Percentiles rank a stretch among this genome's conserved stretches.
phyloP scores from a whole-genome alignment of 768 basidiomycete species.

The Panellus pusillus region DNA sequence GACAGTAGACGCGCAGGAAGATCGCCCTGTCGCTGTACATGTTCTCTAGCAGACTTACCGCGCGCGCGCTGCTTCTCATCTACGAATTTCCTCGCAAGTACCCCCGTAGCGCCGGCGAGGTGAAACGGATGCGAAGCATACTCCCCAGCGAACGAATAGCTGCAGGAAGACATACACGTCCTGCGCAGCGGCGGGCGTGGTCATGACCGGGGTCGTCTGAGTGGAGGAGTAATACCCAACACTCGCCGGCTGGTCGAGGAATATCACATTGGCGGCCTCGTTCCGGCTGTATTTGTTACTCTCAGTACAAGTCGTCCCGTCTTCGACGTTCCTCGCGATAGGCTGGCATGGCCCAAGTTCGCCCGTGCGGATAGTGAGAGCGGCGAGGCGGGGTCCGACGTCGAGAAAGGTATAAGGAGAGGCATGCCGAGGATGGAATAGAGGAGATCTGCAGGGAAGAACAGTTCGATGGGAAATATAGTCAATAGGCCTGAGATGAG shows the following conservation, averaged over 20 bases:
- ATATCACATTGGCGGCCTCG: conserved; percentile 69
- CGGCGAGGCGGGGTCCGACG: conserved; percentile 84
- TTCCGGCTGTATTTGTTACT: conserved; percentile 86
- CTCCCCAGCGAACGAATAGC: conserved; percentile 69
- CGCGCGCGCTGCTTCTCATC: conserved; percentile 64
- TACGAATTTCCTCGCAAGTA: conserved; percentile 52
- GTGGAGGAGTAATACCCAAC: conserved; percentile 79
- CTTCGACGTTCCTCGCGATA: conserved; percentile 60
- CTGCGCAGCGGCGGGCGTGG: conserved; percentile 79
- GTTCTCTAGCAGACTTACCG: conserved; percentile 46
- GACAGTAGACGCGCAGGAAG: conserved; percentile 17
- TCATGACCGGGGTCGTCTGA: conserved; percentile 72
- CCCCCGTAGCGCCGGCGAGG: conserved; percentile 72
- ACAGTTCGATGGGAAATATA: conserved; percentile 89
- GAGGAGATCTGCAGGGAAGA: conserved; percentile 78
- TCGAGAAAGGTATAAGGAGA: conserved; percentile 79
- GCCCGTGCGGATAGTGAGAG: conserved; percentile 58
- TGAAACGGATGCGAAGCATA: conserved; percentile 74
- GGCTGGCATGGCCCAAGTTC: conserved; percentile 89
- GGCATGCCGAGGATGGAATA: conserved; percentile 86
- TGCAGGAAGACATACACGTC: conserved; percentile 87
- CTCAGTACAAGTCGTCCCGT: conserved; percentile 42
- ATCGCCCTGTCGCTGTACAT: conserved; percentile 44
- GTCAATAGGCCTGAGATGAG: conserved; percentile 69
- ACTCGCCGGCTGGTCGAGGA: conserved; percentile 79